A percentile compares a stretch with the other conserved stretches of the same genome.
Conservation (phyloP, 1,284 basidiomycete genomes). For the Trametes hirsuta region DNA sequence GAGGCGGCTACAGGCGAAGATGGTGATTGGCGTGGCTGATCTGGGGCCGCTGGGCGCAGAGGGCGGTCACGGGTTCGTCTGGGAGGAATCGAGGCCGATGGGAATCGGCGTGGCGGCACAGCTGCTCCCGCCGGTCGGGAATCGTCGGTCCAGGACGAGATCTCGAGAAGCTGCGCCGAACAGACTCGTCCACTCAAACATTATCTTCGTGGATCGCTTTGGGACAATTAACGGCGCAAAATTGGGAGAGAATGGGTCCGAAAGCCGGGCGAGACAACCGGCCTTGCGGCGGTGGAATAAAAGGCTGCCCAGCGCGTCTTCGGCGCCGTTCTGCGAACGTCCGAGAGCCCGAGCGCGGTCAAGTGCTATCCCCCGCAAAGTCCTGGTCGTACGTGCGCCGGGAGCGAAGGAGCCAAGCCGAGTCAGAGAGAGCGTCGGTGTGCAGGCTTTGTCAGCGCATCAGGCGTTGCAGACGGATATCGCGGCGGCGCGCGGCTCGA, state of each 20-base stretch:
- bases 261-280: too few relatives aligned
- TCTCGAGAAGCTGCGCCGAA: neutral
- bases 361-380: too few relatives aligned
- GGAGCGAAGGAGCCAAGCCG: neutral
- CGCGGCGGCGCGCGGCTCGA: neutral
- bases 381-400: neutral
- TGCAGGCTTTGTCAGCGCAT: slow-evolving; percentile 23
- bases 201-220: neutral
- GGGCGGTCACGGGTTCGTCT: slow-evolving; percentile 1
- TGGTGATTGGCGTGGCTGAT: slow-evolving; percentile 7
- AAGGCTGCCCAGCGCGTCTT: too few relatives aligned
- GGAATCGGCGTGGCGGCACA: slow-evolving; percentile 1
- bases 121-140: slow-evolving; percentile 7
- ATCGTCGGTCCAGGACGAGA: slow-evolving; percentile 9
- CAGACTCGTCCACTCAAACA: neutral
- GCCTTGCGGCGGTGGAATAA: too few relatives aligned
- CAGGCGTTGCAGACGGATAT: slow-evolving; percentile 2
- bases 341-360: too few relatives aligned
- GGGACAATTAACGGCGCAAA: neutral
- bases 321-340: too few relatives aligned
- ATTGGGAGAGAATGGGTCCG: too few relatives aligned
- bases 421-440: slow-evolving; percentile 10
- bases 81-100: neutral
- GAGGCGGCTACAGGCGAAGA: neutral
- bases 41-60: neutral